Evolutionary conservation across 2,329 filamentous ascomycete genomes (phyloP), one percentile per base, ranked within the genome.

Genomic region (Fusarium euwallaceae): DNA sequence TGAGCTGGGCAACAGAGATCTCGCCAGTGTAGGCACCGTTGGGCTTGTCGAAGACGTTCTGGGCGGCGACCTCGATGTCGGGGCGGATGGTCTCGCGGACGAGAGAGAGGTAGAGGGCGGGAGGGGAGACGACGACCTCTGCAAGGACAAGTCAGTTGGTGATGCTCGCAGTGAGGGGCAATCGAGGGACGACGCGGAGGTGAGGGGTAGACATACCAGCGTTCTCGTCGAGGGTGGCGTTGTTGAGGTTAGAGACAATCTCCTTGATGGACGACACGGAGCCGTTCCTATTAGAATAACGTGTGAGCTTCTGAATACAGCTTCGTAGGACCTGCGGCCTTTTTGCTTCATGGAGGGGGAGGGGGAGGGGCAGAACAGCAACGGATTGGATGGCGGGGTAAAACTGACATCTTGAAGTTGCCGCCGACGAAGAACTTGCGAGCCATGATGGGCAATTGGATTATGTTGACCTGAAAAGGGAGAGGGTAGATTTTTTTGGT

Each of bases 31-130:
- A 98, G 80, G 97, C 97, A 80, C 97, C 97, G 85, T 97, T 95
- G 84, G 95, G 95, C 91, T 96, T 96, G 89, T 98, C 94, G 86
- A 91, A 98, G 85, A 98, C 95, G 87, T 99, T 99, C 88, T 99
- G 97, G 67, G 97, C 93, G 67, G 96, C 94, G 74, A 99, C 94
- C 82, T 94, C 93, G 83, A 99, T 88, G 76, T 92, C 91, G 79
- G 90, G 82, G 83, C 92, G 91, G 80, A 96, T 90, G 81, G 92
- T 89, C 83, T 97, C 92, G 80, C 94, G 94, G 81, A 95, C 92
- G 76, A 95, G 91, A 82, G 94, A 90, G 80, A 99, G 94, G 89
- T 98, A 98, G 82, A 98, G 90, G 69, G 94, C 86, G 58, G 97
- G 95, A 74, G 97, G 97, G 74, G 97, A 92, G 85, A 99, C 92